Percentiles rank a stretch among this genome's conserved stretches.
Evolutionary conservation across 2,329 filamentous ascomycete species (phyloP).

Genomic region (Colletotrichum somersetense): DNA sequence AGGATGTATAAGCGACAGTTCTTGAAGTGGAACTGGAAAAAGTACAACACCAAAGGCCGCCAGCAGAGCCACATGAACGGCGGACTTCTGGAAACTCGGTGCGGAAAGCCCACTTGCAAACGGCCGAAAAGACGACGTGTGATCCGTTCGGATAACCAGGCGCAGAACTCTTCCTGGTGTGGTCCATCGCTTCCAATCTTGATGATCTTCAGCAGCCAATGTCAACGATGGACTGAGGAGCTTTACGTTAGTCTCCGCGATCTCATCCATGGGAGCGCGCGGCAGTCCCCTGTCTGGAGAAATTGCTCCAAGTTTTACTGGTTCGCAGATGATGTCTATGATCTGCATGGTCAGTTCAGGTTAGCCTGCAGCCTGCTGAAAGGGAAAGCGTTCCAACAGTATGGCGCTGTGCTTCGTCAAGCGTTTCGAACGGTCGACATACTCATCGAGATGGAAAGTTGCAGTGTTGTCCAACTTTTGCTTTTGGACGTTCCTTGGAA

Average conservation of each 20-base stretch:
- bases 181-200: neutral
- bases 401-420: neutral
- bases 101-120: neutral
- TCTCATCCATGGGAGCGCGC: neutral
- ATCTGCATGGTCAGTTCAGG: neutral
- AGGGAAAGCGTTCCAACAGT: neutral
- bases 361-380: neutral
- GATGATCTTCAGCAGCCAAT: neutral
- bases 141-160: neutral
- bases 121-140: neutral
- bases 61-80: neutral
- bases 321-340: rapidly evolving
- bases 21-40: constrained; percentile 16
- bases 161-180: too few species aligned
- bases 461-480: neutral
- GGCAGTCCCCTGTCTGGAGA: neutral
- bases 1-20: constrained; percentile 17
- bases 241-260: neutral
- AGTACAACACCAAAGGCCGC: constrained; percentile 5
- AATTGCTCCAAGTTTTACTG: neutral
- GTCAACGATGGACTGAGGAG: neutral
- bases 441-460: neutral
- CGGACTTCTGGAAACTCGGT: neutral
- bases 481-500: neutral
- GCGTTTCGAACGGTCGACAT: neutral